Conservation (phyloP, 495 filamentous ascomycete genomes). For the Tricharina praecox region DNA sequence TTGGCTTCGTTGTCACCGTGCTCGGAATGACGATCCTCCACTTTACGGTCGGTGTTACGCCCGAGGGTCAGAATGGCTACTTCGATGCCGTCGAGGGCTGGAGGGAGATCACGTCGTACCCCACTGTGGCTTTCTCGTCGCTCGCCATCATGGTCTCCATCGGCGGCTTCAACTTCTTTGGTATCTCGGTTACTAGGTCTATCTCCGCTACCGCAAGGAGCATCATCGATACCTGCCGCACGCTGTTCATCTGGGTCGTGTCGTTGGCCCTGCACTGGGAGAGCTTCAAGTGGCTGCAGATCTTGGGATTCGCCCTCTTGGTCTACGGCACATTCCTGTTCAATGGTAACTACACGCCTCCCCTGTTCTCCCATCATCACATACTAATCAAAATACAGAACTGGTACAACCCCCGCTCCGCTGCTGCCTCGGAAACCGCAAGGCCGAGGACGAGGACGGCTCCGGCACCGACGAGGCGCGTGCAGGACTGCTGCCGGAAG, state of each 20-base stretch:
- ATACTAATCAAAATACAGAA: constrained; percentile 10
- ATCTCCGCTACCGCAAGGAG: constrained; percentile 84
- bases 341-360: constrained; percentile 38
- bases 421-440: constrained; percentile 35
- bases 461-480: constrained; percentile 7
- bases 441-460: constrained; percentile 24
- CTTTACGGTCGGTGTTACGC: constrained; percentile 52
- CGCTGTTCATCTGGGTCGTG: constrained; percentile 95
- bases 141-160: constrained; percentile 92
- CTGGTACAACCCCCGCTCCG: constrained; percentile 61
- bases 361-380: too few species aligned
- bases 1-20: constrained; percentile 73
- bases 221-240: constrained; percentile 93
- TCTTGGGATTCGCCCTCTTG: constrained; percentile 67
- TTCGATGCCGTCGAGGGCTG: constrained; percentile 81
- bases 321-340: constrained; percentile 97
- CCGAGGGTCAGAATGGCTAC: constrained; percentile 58
- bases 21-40: constrained; percentile 67
- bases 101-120: constrained; percentile 53
- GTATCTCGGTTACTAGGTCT: constrained; percentile 70
- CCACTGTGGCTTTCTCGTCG: constrained; percentile 53
- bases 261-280: constrained; percentile 91
- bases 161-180: constrained; percentile 98
- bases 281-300: constrained; percentile 93
- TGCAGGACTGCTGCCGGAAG: constrained; percentile 61